Evolutionary conservation across 805 yeast species (phyloP), one percentile per base, ranked within the genome.

Genomic region (Nakazawaea peltata): DNA sequence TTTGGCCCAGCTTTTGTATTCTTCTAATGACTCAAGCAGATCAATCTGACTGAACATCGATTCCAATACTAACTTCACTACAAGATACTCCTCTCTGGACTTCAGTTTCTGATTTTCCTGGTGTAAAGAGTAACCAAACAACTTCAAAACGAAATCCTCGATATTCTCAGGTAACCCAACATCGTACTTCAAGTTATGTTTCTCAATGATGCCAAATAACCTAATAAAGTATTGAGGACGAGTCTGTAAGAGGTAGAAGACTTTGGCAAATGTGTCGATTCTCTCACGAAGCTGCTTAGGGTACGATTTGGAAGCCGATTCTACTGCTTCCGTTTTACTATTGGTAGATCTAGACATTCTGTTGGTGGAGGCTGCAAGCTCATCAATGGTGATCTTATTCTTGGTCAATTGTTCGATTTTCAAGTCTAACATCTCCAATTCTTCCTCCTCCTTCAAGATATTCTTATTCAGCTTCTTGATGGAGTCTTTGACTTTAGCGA

Each of bases 201-300:
- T 43, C 25, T 56, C 61, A 24, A 50, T 38, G 28, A 41, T 33
- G 12, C 61, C 53, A 37, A 75, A 71, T 24, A 85, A 54, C 11
- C 74, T 58, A 2, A 77, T 65, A 50, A 88, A 67, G 48, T 90
- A 90, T 1, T 56, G 53, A 0, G 95, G 83, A 47, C 84, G 85
- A 0, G 94, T 82, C 53, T 92, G 97, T 29, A 92, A 55, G 18
- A 90, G 58, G 49, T 81, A 92, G 45, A 92, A 78, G 34, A 90
- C 50, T 16, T 83, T 81, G 46, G 81, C 95, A 54, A 81, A 83
- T 1, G 74, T 55, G 41, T 79, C 87, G 33, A 77, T 62, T 40
- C 84, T 65, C 17, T 65, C 65, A 40, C 67, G 61, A 9, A 71
- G 54, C 3, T 68, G 54, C 37, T 63, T 64, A 41, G 56, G 61